phyloP scores from a whole-genome alignment of 352 stramenopile species.

The Phytophthora nicotianae region DNA sequence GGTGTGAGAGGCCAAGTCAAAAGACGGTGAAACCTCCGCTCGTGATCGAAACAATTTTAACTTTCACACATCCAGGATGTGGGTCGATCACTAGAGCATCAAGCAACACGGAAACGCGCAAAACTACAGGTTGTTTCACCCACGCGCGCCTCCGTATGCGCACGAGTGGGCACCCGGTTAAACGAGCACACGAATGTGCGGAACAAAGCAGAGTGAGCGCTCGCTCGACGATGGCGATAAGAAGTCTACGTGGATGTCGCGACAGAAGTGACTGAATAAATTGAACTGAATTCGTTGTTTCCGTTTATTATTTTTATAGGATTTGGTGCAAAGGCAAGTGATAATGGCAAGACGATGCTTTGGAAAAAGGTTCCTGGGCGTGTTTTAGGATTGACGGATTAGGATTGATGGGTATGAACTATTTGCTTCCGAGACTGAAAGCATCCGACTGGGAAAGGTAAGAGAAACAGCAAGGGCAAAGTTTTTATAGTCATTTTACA shows the following conservation, averaged over 20 bases:
- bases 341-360: too few relatives aligned
- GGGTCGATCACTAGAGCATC: constrained; percentile 18
- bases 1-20: constrained; percentile 49
- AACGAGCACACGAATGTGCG: constrained; percentile 18
- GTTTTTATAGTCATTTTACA: too few relatives aligned
- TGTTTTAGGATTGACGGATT: too few relatives aligned
- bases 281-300: constrained; percentile 43
- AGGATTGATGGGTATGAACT: too few relatives aligned
- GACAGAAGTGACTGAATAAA: constrained; percentile 34
- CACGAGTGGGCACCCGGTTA: constrained; percentile 15
- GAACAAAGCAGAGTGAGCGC: constrained; percentile 15
- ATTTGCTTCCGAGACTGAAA: too few relatives aligned
- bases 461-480: too few relatives aligned
- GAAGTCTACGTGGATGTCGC: constrained; percentile 27
- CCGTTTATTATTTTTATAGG: too few relatives aligned
- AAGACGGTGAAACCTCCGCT: constrained; percentile 22
- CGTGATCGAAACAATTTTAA: constrained; percentile 15
- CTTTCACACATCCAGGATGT: constrained; percentile 1
- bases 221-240: constrained; percentile 27
- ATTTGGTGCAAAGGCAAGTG: too few relatives aligned
- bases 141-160: constrained; percentile 22
- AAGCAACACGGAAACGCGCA: constrained; percentile 23
- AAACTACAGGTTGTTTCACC: constrained; percentile 17
- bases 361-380: too few relatives aligned
- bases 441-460: too few relatives aligned